Evolutionary conservation across 768 basidiomycete species (phyloP).

Genomic region (Pilatotrama ljubarskyi): DNA sequence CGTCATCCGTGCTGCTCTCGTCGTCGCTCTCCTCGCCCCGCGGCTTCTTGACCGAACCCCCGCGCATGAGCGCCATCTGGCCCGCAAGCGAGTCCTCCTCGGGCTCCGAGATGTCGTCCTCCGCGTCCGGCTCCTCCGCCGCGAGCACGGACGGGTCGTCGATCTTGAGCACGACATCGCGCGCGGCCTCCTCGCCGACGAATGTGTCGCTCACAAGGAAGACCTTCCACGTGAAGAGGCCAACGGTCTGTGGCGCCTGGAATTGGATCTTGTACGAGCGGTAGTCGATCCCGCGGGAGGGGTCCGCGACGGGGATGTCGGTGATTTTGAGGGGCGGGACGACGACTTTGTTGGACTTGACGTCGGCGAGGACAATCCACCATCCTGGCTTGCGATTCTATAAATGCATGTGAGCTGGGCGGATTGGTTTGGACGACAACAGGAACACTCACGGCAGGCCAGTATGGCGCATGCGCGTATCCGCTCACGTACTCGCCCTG

Average conservation of each 20-base stretch:
- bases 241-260: conserved; percentile 86
- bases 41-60: conserved; percentile 75
- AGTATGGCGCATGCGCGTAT: conserved; percentile 88
- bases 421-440: neutral
- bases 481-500: conserved; percentile 44
- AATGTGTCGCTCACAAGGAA: conserved; percentile 87
- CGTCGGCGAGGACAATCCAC: conserved; percentile 90
- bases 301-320: conserved; percentile 70
- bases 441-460: conserved; percentile 70
- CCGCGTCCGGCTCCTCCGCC: conserved; percentile 59
- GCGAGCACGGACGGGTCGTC: conserved; percentile 65
- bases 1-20: conserved; percentile 51
- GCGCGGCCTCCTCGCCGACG: conserved; percentile 74
- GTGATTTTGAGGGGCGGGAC: conserved; percentile 83
- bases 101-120: conserved; percentile 97
- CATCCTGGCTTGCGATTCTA: conserved; percentile 88
- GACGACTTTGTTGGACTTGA: conserved; percentile 80
- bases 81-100: conserved; percentile 96
- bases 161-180: conserved; percentile 78
- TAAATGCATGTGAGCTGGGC: neutral
- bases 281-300: conserved; percentile 54
- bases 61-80: conserved; percentile 97
- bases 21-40: conserved; percentile 47
- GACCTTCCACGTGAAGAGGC: conserved; percentile 86
- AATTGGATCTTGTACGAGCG: conserved; percentile 90